Evolutionary conservation across 345 rosid genomes (phyloP), one percentile per base, ranked within the genome.

Genomic region (Stellera chamaejasme): DNA sequence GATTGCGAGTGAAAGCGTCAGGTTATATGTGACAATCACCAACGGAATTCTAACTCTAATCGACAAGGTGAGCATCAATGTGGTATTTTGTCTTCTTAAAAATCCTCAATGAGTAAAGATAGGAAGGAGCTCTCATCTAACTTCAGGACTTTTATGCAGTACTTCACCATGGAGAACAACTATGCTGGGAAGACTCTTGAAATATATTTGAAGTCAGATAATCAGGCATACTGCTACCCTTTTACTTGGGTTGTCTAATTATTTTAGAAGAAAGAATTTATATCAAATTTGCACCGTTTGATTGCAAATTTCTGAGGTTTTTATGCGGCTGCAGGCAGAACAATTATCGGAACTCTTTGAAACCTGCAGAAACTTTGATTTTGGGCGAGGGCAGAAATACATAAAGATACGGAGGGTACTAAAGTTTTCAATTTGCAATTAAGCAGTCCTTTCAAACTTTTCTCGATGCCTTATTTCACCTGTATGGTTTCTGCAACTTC

Each of bases 1-100:
- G 81, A 65, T 68, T 67, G 72, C 64, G 45, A 45, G 47, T 27
- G 81, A 77, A 54, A 62, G 73, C 50, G 46, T 65, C 13, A 74
- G 55, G 54, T 12, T 77, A 10, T 68, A 74, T 46, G 58, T 62
- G 39, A 62, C 79, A 28, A 65, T 77, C 44, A 71, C 62, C 45
- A 74, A 77, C 66, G 79, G 76, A 19, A 55, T 63, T 59, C 45
- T 61, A 6, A 60, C 56, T 54, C 45, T 71, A 58, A 58, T 77
- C 46, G 78, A 70, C 62, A 62, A 65, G 71, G 81, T 77, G 27
- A 58, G 69, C 43, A 42, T 45, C 48, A 14, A 25, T 19, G 19
- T 8, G 27, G 44, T 14, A 27, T 39, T 55, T 10, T 10, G 9
- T 43, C 13, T 56, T 52, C 10, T 59, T 49, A 11, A 39, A 27